Conservation (phyloP, 1,284 basidiomycete species). For the Ustilago cynodontis region DNA sequence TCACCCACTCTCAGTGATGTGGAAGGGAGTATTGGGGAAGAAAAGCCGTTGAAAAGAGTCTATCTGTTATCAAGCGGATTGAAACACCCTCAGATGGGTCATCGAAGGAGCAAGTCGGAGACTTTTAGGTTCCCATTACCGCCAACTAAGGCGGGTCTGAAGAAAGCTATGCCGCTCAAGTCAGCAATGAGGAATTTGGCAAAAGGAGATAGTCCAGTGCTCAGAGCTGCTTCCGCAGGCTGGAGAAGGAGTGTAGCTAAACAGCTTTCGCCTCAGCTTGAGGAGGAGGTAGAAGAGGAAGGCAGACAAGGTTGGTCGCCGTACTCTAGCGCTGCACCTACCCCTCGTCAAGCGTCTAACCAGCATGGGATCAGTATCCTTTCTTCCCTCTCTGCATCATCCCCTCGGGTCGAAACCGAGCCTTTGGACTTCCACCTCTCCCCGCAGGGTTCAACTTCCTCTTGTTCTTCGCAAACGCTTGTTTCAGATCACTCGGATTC, state of each 20-base stretch:
- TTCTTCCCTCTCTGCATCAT: neutral
- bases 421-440: neutral
- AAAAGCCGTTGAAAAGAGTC: constrained; percentile 14
- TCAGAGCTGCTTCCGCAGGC: neutral
- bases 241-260: neutral
- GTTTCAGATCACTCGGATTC: constrained; percentile 21
- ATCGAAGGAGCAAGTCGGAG: constrained; percentile 26
- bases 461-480: constrained; percentile 27
- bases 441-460: constrained; percentile 5
- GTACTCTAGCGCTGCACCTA: constrained; percentile 33
- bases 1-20: constrained; percentile 11
- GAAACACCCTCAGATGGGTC: constrained; percentile 10
- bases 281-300: constrained; percentile 14
- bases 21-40: neutral
- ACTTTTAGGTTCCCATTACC: constrained; percentile 42
- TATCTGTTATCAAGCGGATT: constrained; percentile 33
- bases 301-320: constrained; percentile 35
- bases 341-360: constrained; percentile 28
- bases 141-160: constrained; percentile 6
- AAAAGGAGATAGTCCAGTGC: neutral
- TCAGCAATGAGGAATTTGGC: constrained; percentile 14
- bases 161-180: constrained; percentile 11
- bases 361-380: neutral
- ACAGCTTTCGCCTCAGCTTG: constrained; percentile 6
- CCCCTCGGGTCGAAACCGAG: neutral